Percentiles rank a stretch among this genome's conserved stretches.
These are phyloP conservation scores for Larix sibirica DNA, from an alignment of 83 land plant species.

Conservation along the genomic window DNA sequence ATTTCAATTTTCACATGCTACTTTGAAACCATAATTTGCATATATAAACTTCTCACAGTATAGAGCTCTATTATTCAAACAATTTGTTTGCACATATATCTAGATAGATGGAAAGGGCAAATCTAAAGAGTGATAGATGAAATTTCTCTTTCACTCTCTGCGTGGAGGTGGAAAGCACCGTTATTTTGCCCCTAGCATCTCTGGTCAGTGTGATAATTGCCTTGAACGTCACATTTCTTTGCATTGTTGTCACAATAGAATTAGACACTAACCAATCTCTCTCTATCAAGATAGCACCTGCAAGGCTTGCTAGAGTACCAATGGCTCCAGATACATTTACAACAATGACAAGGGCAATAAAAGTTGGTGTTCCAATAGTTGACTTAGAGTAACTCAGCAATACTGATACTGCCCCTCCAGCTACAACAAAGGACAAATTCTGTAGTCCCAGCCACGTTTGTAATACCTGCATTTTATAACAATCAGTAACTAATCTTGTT, in stretches of 20 bases:
- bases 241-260: neutral
- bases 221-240: neutral
- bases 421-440: slow-evolving; percentile 60
- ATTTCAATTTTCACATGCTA: too few relatives aligned
- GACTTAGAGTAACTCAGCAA: slow-evolving; percentile 36
- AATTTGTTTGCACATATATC: neutral
- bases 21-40: too few relatives aligned
- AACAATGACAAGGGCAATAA: slow-evolving; percentile 40
- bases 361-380: slow-evolving; percentile 19
- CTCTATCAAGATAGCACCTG: slow-evolving; percentile 70
- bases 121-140: neutral
- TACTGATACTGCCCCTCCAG: slow-evolving; percentile 53
- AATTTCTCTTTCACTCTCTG: neutral
- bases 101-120: neutral
- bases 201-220: neutral
- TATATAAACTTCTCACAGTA: too few relatives aligned
- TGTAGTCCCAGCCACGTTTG: slow-evolving; percentile 48
- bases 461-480: slow-evolving; percentile 46
- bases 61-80: neutral
- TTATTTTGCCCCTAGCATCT: neutral
- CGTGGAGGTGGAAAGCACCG: neutral
- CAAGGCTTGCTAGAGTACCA: slow-evolving; percentile 68
- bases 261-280: slow-evolving; percentile 66
- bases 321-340: slow-evolving; percentile 66
- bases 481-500: neutral